phyloP scores from a whole-genome alignment of 192 early-diverging fungal genomes.

The Entophlyctis luteolus region DNA sequence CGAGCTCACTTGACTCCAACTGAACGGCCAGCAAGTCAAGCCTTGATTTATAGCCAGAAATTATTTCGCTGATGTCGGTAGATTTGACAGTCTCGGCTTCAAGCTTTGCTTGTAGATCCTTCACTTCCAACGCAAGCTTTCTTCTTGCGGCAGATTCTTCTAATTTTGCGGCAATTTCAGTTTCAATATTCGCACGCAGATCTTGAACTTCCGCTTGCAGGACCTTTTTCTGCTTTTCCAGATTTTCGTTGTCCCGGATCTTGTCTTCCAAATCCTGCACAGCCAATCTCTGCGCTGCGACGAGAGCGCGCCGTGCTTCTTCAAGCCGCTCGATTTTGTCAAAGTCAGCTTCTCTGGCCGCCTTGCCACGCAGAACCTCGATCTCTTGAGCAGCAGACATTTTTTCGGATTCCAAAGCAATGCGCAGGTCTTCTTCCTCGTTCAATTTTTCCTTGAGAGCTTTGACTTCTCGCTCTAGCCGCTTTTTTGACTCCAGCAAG shows the following conservation, averaged over 20 bases:
- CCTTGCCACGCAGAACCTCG: slow-evolving; percentile 53
- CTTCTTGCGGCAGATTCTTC: slow-evolving; percentile 58
- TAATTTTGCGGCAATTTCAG: slow-evolving; percentile 58
- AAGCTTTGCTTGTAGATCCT: slow-evolving; percentile 58
- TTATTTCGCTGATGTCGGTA: slow-evolving; percentile 51
- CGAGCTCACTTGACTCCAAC: slow-evolving; percentile 66
- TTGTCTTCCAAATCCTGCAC: slow-evolving; percentile 80
- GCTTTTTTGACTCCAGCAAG: slow-evolving; percentile 57
- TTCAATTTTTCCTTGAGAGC: slow-evolving; percentile 50
- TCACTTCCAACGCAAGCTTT: slow-evolving; percentile 55
- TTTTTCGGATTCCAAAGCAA: slow-evolving; percentile 52
- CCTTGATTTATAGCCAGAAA: slow-evolving; percentile 52
- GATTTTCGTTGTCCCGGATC: slow-evolving; percentile 60
- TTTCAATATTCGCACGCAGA: slow-evolving; percentile 57
- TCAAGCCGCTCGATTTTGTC: slow-evolving; percentile 74
- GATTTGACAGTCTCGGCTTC: slow-evolving; percentile 63
- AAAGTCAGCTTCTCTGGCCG: slow-evolving; percentile 61
- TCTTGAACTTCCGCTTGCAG: slow-evolving; percentile 63
- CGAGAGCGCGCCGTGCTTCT: slow-evolving; percentile 74
- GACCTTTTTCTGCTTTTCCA: slow-evolving; percentile 62
- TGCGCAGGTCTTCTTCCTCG: slow-evolving; percentile 54
- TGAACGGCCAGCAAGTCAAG: slow-evolving; percentile 52
- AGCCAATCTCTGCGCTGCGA: slow-evolving; percentile 68
- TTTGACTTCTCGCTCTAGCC: slow-evolving; percentile 61
- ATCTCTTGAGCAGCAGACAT: slow-evolving; percentile 42